Base-by-base conservation (phyloP, 495 filamentous ascomycete genomes). In the Hypoxylon crocopeplum region DNA sequence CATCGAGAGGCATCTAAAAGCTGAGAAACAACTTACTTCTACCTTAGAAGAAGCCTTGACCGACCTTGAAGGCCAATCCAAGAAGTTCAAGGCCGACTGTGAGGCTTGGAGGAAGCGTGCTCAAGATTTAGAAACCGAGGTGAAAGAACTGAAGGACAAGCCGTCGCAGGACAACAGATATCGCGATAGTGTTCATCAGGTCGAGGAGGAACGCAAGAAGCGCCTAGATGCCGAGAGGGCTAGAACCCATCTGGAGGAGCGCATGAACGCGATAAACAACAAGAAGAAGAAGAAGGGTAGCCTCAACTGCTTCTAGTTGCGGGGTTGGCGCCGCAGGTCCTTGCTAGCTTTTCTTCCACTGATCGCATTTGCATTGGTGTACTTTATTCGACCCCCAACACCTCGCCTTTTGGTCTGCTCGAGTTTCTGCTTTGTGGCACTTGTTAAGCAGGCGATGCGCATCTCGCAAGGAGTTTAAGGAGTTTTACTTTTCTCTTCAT, bases 251-350 rank as follows among this genome's bases (percentile, higher is more conserved):
- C 82, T 98, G 3, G 94, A 98, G 74, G 91, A 95, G 77, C 82
- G 92, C 10, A 97, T 98, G 93, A 87, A 89, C 54, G 88, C 85
- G n/a, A 86, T 96, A 68, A 88, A 86, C 70, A 85, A 84, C 72
- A 92, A 92, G 77, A 96, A 93, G 80, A 96, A 97, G 86, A 91
- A 91, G 81, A 94, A 94, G 85, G 88, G 91, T 69, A 90, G 88
- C 24, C 85, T 98, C 66, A 97, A 96, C 77, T 98, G 94, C 80
- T 98, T 98, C 77, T 98, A 88, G 68, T 58, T 25, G 51, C 45
- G 29, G 41, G 11, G 65, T 65, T 58, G 46, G 48, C 32, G 56
- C 33, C 16, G 47, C 13, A 20, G 44, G 41, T 30, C 29, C 42
- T 30, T 30, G 12, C 34, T 41, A 22, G 36, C 29, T 32, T 27